phyloP scores from a whole-genome alignment of 2,329 filamentous ascomycete genomes.

The Aspergillus glaucus region DNA sequence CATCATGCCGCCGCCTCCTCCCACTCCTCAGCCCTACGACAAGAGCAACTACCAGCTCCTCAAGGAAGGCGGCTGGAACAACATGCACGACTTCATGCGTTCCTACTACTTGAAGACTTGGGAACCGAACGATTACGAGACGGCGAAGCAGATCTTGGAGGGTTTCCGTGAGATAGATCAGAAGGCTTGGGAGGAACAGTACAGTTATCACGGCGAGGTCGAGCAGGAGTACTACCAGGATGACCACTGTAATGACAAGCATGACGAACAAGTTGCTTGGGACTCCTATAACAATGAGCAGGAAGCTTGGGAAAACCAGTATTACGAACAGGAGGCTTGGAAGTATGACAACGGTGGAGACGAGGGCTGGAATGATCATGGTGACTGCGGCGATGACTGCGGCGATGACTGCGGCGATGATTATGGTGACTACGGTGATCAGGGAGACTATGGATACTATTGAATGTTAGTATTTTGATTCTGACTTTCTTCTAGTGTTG shows the following conservation, averaged over 20 bases:
- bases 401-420: neutral
- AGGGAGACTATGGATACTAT: too few species aligned
- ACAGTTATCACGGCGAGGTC: neutral
- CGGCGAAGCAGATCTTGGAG: constrained; percentile 4
- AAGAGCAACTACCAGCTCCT: constrained; percentile 1
- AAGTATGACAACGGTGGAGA: neutral
- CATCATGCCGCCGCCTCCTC: neutral
- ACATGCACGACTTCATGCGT: constrained; percentile 5
- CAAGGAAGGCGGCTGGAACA: constrained; percentile 5
- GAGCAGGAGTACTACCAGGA: neutral
- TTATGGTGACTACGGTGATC: neutral
- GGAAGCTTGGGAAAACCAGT: neutral
- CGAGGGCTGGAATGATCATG: neutral
- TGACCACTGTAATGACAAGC: neutral
- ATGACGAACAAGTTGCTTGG: neutral
- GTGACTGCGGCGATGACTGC: neutral
- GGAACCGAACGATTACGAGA: neutral
- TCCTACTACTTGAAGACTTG: constrained; percentile 3
- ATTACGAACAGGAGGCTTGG: neutral
- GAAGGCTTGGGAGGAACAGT: neutral
- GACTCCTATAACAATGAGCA: too few species aligned
- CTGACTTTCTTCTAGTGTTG: too few species aligned
- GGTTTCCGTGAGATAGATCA: neutral
- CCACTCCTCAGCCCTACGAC: constrained; percentile 1
- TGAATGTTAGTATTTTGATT: too few species aligned